These are phyloP conservation scores for Anthracocystis panici-leucophaei DNA, from an alignment of 1,284 basidiomycete species.

Conservation along the genomic window DNA sequence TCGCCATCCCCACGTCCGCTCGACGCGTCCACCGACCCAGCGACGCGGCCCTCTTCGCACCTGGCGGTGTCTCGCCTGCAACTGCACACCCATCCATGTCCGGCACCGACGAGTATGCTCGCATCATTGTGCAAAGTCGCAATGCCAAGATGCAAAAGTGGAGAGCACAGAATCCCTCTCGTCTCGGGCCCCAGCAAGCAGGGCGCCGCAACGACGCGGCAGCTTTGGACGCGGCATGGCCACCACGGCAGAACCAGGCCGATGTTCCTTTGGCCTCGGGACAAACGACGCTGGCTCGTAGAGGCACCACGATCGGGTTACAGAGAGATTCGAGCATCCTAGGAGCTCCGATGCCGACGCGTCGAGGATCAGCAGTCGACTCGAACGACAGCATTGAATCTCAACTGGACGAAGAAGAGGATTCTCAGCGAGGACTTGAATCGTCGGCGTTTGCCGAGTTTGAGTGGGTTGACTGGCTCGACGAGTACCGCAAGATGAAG, in stretches of 20 bases:
- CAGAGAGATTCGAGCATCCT: constrained; percentile 20
- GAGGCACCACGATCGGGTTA: constrained; percentile 52
- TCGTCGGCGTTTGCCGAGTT: constrained; percentile 69
- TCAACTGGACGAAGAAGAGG: constrained; percentile 50
- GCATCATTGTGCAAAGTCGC: constrained; percentile 73
- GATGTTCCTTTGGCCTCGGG: constrained; percentile 16
- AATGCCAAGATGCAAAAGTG: constrained; percentile 74
- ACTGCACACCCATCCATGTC: constrained; percentile 27
- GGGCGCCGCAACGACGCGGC: constrained; percentile 15
- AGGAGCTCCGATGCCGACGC: constrained; percentile 25
- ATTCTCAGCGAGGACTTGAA: constrained; percentile 22
- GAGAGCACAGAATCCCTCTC: constrained; percentile 60
- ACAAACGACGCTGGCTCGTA: constrained; percentile 37
- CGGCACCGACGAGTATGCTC: constrained; percentile 73
- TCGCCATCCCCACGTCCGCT: constrained; percentile 29
- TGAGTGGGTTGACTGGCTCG: constrained; percentile 76
- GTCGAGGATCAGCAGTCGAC: constrained; percentile 42
- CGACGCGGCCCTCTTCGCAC: constrained; percentile 40
- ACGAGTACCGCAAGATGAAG: constrained; percentile 74
- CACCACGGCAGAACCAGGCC: constrained; percentile 6
- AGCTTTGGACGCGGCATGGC: constrained; percentile 9
- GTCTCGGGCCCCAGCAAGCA: constrained; percentile 12
- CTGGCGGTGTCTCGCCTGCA: constrained; percentile 25
- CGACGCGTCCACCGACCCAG: constrained; percentile 31
- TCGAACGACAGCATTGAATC: constrained; percentile 53